Evolutionary conservation across 78 protist genomes (phyloP).

Genomic region (Dictyostelium brefeldianum): DNA sequence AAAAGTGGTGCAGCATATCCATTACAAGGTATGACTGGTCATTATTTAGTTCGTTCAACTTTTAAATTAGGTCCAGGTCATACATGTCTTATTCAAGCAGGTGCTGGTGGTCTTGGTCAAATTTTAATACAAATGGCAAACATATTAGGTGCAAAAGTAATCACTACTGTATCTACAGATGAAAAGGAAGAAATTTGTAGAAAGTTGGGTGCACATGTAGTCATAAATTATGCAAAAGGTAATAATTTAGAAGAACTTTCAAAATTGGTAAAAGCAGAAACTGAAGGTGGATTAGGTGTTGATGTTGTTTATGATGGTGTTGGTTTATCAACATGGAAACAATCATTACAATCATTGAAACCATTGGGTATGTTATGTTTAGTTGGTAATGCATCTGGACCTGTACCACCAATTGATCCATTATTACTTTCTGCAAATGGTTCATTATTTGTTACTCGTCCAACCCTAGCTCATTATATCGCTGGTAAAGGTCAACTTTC

Average conservation of each 20-base stretch:
- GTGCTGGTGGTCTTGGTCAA: conserved; percentile 92
- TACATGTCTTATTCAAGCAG: conserved; percentile 89
- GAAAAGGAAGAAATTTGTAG: conserved; percentile 81
- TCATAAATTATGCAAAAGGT: conserved; percentile 70
- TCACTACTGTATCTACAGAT: conserved; percentile 85
- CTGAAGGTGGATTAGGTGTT: conserved; percentile 62
- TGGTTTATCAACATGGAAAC: conserved; percentile 84
- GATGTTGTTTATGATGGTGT: conserved; percentile 90
- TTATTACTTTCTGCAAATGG: conserved; percentile 66
- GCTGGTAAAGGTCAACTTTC: conserved; percentile 25
- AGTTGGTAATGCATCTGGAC: conserved; percentile 90
- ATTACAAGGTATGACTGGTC: conserved; percentile 90
- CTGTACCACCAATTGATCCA: conserved; percentile 85
- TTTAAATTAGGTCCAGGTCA: conserved; percentile 34
- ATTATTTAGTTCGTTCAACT: conserved; percentile 74
- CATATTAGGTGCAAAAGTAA: conserved; percentile 84
- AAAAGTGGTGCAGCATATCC: conserved; percentile 82
- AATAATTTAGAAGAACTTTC: conserved; percentile 36
- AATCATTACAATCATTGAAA: conserved; percentile 42
- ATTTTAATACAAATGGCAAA: conserved; percentile 83
- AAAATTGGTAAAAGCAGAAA: not conserved
- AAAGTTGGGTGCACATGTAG: conserved; percentile 79
- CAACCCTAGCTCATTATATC: conserved; percentile 75
- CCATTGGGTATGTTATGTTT: conserved; percentile 82
- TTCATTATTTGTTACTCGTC: conserved; percentile 82